Conservation (phyloP, 2,329 filamentous ascomycete species). For the Balansia obtecta region DNA sequence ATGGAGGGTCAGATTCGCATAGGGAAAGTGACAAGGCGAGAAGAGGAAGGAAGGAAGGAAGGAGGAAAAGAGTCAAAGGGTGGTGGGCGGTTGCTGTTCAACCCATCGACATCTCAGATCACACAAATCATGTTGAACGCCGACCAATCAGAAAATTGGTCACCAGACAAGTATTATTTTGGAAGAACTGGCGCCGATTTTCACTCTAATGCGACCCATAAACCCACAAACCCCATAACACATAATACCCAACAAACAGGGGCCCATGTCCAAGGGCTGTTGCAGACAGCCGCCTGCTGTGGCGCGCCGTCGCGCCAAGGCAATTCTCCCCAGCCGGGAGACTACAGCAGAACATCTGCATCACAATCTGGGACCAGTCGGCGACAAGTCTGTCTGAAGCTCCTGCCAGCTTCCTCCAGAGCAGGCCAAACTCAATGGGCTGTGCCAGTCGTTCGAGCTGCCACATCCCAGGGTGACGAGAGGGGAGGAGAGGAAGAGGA, state of each 20-base stretch:
- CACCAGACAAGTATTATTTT: constrained; percentile 22
- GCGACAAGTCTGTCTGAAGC: too few relatives aligned
- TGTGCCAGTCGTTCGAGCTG: background rate
- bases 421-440: background rate
- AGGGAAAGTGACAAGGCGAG: constrained; percentile 11
- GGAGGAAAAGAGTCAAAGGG: constrained; percentile 8
- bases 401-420: background rate
- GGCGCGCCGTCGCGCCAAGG: constrained; percentile 10
- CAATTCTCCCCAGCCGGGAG: constrained; percentile 4
- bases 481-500: too few relatives aligned
- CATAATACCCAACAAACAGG: background rate
- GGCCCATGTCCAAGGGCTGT: too few relatives aligned
- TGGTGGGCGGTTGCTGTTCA: constrained; percentile 11
- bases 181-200: constrained; percentile 21
- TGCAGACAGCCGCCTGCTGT: constrained; percentile 4
- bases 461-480: too few relatives aligned
- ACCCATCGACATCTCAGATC: constrained; percentile 17
- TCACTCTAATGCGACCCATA: constrained; percentile 12
- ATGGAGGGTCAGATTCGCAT: constrained; percentile 13
- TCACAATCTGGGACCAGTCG: too few relatives aligned
- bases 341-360: background rate
- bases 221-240: too few relatives aligned
- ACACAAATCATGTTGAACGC: constrained; percentile 18
- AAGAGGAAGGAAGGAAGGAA: constrained; percentile 13
- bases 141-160: constrained; percentile 29